A percentile compares a stretch with the other conserved stretches of the same genome.
These are phyloP conservation scores for Pseudogymnoascus pannorum DNA, from an alignment of 2,329 filamentous ascomycete species.

Conservation along the genomic window DNA sequence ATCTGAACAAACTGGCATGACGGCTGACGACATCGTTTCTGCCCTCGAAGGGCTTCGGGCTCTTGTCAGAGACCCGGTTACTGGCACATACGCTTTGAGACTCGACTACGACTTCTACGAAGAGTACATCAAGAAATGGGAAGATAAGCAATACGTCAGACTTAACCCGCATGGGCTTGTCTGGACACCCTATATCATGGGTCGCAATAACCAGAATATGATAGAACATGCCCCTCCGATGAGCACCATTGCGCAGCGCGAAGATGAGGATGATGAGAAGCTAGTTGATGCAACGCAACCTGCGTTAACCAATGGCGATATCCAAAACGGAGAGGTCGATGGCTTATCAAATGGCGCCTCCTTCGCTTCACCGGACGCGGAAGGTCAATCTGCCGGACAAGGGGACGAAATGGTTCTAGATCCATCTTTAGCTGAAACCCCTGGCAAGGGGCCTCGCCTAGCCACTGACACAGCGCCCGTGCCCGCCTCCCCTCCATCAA, in stretches of 20 bases:
- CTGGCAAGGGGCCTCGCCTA: background rate
- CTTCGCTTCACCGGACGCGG: background rate
- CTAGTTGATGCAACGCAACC: slow-evolving; percentile 9
- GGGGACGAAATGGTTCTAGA: background rate
- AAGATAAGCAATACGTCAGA: slow-evolving; percentile 78
- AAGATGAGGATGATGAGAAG: slow-evolving; percentile 42
- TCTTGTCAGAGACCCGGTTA: slow-evolving; percentile 81
- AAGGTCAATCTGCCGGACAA: background rate
- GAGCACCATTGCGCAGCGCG: slow-evolving; percentile 79
- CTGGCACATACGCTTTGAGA: slow-evolving; percentile 80
- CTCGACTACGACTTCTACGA: slow-evolving; percentile 80
- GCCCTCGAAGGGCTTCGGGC: slow-evolving; percentile 85
- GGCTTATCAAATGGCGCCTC: slow-evolving; percentile 3
- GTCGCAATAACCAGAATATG: slow-evolving; percentile 70
- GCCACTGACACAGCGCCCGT: background rate
- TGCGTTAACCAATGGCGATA: slow-evolving; percentile 16
- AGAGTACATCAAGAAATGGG: slow-evolving; percentile 83
- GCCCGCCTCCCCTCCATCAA: background rate
- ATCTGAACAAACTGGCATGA: slow-evolving; percentile 89
- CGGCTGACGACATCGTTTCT: slow-evolving; percentile 90
- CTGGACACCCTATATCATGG: slow-evolving; percentile 98
- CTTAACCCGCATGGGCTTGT: slow-evolving; percentile 73
- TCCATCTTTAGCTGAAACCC: background rate
- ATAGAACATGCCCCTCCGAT: slow-evolving; percentile 77
- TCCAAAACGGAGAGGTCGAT: background rate